phyloP scores from a whole-genome alignment of 2,329 filamentous ascomycete genomes.

The Biscogniauxia mediterranea region DNA sequence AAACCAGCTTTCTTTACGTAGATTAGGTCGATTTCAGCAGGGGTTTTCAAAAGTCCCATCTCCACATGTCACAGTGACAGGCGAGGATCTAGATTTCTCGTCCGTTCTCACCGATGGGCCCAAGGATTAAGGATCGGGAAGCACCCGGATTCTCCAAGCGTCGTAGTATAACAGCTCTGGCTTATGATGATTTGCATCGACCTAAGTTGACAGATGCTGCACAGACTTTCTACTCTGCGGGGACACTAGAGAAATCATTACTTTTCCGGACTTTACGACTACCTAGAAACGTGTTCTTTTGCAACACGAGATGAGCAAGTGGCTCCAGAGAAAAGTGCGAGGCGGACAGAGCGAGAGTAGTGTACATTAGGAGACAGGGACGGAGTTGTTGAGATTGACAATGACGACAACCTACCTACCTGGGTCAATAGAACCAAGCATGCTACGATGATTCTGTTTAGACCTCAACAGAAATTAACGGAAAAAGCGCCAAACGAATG shows the following conservation, averaged over 20 bases:
- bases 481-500: not conserved
- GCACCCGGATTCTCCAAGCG: constrained; percentile 17
- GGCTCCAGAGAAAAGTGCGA: not conserved
- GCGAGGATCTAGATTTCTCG: not conserved
- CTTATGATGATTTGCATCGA: constrained; percentile 28
- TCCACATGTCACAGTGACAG: constrained; percentile 15
- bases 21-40: constrained; percentile 1
- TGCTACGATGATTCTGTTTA: too few relatives aligned
- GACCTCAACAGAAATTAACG: too few relatives aligned
- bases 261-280: not conserved
- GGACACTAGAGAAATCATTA: not conserved
- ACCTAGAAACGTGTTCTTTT: not conserved
- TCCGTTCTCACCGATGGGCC: constrained; percentile 4
- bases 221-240: not conserved
- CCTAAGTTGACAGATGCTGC: constrained; percentile 5
- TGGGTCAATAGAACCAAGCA: too few relatives aligned
- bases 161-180: constrained; percentile 15
- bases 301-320: not conserved
- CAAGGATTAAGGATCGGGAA: constrained; percentile 21
- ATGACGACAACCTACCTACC: not conserved
- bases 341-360: too few relatives aligned
- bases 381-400: not conserved
- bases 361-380: too few relatives aligned
- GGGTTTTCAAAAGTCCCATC: constrained; percentile 2
- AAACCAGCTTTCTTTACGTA: constrained; percentile 3